phyloP scores from a whole-genome alignment of 805 yeast species.

The Lipomyces oligophaga region DNA sequence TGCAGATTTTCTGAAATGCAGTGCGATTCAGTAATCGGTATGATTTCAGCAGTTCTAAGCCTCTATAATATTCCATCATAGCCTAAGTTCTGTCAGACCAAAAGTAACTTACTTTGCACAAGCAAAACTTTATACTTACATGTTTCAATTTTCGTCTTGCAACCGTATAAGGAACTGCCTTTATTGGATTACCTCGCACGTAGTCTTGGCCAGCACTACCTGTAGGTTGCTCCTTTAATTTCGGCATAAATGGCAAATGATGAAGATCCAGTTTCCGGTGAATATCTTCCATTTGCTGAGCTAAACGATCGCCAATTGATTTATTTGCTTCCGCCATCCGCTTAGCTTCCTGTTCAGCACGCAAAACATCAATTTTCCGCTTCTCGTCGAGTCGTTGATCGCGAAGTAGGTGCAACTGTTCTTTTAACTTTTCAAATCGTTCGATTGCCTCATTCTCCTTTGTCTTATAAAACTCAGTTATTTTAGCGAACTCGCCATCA shows the following conservation, averaged over 20 bases:
- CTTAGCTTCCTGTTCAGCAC: background rate
- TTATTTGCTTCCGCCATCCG: background rate
- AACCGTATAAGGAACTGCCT: constrained; percentile 15
- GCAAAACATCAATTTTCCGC: background rate
- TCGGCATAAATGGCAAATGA: constrained; percentile 22
- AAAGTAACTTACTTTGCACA: background rate
- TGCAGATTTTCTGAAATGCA: constrained; percentile 82
- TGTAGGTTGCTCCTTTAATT: background rate
- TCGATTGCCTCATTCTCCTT: constrained; percentile 57
- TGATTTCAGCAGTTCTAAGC: constrained; percentile 64
- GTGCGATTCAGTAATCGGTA: constrained; percentile 77
- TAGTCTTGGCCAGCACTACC: constrained; percentile 14
- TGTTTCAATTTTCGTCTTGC: constrained; percentile 25
- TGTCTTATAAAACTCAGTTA: constrained; percentile 56
- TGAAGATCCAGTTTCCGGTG: constrained; percentile 23
- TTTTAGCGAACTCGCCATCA: constrained; percentile 63
- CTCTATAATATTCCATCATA: constrained; percentile 65
- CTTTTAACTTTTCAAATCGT: constrained; percentile 76
- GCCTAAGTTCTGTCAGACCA: constrained; percentile 51
- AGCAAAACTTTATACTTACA: constrained; percentile 2
- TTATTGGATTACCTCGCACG: constrained; percentile 3
- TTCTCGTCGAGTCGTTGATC: constrained; percentile 45
- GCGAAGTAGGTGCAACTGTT: constrained; percentile 60
- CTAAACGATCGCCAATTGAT: background rate
- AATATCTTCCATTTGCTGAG: constrained; percentile 9